A percentile compares a stretch with the other conserved stretches of the same genome.
Conservation (phyloP, 345 rosid species). For the Eucalyptus sp. region DNA sequence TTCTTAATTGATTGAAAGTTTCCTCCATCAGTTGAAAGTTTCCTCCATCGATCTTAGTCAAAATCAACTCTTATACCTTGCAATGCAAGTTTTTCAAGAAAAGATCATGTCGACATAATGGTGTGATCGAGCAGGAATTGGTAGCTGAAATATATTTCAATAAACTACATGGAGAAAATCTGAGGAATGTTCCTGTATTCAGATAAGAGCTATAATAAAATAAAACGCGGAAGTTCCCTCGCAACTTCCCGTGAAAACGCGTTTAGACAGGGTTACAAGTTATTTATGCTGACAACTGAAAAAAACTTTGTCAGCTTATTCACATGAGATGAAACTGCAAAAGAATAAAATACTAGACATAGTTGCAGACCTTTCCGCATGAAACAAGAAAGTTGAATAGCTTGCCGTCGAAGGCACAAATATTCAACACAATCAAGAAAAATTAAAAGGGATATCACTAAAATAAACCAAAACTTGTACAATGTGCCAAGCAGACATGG, state of each 20-base stretch:
- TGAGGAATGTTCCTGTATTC: not conserved
- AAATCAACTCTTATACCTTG: not conserved
- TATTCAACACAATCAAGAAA: not conserved
- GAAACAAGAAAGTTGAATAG: not conserved
- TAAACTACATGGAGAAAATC: not conserved
- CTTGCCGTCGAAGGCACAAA: not conserved
- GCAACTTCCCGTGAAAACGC: not conserved
- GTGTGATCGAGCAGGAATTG: not conserved
- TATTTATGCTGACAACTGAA: too few species aligned
- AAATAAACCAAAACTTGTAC: not conserved
- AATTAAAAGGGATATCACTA: not conserved
- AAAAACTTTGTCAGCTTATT: too few species aligned
- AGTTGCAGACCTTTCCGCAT: not conserved
- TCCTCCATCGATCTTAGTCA: not conserved
- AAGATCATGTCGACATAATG: not conserved
- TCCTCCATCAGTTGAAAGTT: not conserved
- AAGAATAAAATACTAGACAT: too few species aligned
- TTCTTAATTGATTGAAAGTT: not conserved
- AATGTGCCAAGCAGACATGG: not conserved
- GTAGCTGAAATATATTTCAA: not conserved
- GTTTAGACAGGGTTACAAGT: not conserved
- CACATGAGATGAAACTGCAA: too few species aligned
- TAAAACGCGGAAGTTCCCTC: not conserved
- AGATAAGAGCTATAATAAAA: not conserved
- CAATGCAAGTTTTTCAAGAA: not conserved